Conservation (phyloP, 352 stramenopile genomes). For the Phytophthora constricta region DNA sequence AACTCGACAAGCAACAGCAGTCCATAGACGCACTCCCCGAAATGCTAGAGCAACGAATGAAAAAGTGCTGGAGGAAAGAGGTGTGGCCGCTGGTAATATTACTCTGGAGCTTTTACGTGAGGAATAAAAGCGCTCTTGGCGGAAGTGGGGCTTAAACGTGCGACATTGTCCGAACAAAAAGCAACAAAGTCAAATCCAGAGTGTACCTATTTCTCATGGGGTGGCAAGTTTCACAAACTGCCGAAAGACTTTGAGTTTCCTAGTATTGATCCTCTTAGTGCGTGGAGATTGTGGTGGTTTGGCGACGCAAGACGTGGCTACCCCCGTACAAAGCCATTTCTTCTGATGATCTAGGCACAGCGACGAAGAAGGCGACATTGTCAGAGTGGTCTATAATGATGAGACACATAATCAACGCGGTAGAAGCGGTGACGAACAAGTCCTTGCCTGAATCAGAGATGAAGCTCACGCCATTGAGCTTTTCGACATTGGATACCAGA, state of each 20-base stretch:
- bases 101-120: slow-evolving; percentile 5
- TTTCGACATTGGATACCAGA: slow-evolving; percentile 3
- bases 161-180: background rate
- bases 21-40: slow-evolving; percentile 3
- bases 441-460: background rate
- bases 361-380: background rate
- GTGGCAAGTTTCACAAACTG: slow-evolving; percentile 8
- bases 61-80: slow-evolving; percentile 1
- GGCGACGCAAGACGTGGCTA: no score
- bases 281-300: no score
- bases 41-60: slow-evolving; percentile 7
- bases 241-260: no score
- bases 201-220: background rate
- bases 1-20: background rate
- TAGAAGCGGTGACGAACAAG: background rate
- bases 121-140: background rate
- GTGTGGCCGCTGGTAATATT: background rate
- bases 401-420: background rate
- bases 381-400: slow-evolving; percentile 6
- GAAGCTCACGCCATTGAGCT: background rate
- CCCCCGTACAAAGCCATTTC: slow-evolving; percentile 1
- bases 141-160: background rate
- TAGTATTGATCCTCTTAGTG: no score
- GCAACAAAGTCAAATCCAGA: background rate
- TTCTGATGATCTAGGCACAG: background rate